Conservation (phyloP, 331 rosid species). For the Quercus lobata region DNA sequence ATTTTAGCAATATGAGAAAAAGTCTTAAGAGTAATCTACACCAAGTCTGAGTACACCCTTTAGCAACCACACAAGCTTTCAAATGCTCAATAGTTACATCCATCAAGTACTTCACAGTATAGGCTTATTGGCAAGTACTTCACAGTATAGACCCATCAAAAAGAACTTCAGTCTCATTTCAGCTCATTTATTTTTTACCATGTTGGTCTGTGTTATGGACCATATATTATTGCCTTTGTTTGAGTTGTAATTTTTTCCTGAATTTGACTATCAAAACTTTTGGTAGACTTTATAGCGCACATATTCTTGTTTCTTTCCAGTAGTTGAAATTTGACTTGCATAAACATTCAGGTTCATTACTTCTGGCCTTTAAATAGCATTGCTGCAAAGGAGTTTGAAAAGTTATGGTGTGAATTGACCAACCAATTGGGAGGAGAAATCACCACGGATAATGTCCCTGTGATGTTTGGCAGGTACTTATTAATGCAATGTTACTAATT, state of each 20-base stretch:
- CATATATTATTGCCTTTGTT: neutral
- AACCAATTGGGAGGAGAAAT: slow-evolving; percentile 49
- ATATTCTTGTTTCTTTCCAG: neutral
- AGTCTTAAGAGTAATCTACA: too few relatives aligned
- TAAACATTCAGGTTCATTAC: slow-evolving; percentile 59
- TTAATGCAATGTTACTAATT: slow-evolving; percentile 13
- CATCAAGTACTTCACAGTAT: too few relatives aligned
- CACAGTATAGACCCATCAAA: too few relatives aligned
- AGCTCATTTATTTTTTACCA: neutral
- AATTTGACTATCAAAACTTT: neutral
- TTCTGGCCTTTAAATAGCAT: slow-evolving; percentile 66
- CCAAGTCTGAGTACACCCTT: too few relatives aligned
- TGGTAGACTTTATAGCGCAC: neutral
- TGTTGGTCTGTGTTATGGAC: neutral
- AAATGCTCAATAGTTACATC: too few relatives aligned
- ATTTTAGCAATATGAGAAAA: too few relatives aligned
- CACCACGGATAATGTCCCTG: slow-evolving; percentile 48
- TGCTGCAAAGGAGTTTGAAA: slow-evolving; percentile 52
- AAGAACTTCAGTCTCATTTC: neutral
- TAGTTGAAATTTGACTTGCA: slow-evolving; percentile 11
- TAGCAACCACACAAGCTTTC: too few relatives aligned
- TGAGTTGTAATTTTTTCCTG: neutral
- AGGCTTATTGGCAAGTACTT: too few relatives aligned
- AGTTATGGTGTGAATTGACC: slow-evolving; percentile 66
- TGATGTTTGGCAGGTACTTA: slow-evolving; percentile 92